Conservation (phyloP, 2,329 filamentous ascomycete genomes). For the Daldinia eschscholtzii region DNA sequence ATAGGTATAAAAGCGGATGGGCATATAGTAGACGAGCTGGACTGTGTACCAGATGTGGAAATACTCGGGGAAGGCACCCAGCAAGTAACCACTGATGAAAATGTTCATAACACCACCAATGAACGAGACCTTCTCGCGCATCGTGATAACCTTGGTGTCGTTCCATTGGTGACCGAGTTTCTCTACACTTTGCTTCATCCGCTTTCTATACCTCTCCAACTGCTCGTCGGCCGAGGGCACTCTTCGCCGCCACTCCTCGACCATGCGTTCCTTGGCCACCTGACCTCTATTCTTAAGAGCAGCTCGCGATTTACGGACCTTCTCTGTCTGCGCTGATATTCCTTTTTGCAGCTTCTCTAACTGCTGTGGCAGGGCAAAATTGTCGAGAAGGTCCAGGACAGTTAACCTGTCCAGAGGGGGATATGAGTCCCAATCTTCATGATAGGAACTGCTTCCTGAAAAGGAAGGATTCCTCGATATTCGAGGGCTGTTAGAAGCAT, state of each 20-base stretch:
- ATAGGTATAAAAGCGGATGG: conserved; percentile 92
- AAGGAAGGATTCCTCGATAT: conserved; percentile 84
- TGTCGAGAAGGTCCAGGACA: conserved; percentile 93
- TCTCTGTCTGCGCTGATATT: conserved; percentile 84
- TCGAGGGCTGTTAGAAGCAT: conserved; percentile 63
- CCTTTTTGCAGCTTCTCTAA: conserved; percentile 91
- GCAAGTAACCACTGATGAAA: conserved; percentile 93
- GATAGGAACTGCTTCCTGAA: conserved; percentile 85
- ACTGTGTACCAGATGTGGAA: conserved; percentile 94
- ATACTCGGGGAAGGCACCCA: conserved; percentile 85
- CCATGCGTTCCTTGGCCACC: conserved; percentile 86
- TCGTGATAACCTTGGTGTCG: conserved; percentile 86
- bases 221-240: conserved; percentile 91
- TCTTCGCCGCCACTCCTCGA: conserved; percentile 91
- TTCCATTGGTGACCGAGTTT: conserved; percentile 88
- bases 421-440: conserved; percentile 88
- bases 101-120: conserved; percentile 97
- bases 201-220: conserved; percentile 87
- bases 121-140: conserved; percentile 94
- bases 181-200: conserved; percentile 91
- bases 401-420: conserved; percentile 90
- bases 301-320: conserved; percentile 84
- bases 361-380: conserved; percentile 88
- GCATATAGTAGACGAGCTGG: conserved; percentile 96
- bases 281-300: conserved; percentile 81